A percentile compares a stretch with the other conserved stretches of the same genome.
Evolutionary conservation across 2,329 filamentous ascomycete genomes (phyloP).

Genomic region (Trichophyton mentagrophytes): DNA sequence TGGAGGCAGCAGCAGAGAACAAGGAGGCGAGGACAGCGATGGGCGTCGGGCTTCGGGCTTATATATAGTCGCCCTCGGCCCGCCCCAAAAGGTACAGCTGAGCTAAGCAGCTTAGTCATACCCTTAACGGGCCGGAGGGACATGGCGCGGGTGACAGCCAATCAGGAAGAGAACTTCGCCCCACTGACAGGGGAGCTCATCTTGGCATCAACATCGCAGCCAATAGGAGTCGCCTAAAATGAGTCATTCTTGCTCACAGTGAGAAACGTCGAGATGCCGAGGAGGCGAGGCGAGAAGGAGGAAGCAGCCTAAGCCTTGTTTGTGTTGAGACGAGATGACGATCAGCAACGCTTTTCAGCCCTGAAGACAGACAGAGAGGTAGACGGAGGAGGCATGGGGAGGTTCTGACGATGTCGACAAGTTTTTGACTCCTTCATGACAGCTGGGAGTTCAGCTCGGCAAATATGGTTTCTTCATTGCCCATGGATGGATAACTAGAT

Average conservation of each 20-base stretch:
- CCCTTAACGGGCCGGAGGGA: background rate
- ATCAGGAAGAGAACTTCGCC: background rate
- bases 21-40: background rate
- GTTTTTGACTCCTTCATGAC: background rate
- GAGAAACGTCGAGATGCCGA: background rate
- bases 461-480: background rate
- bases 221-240: background rate
- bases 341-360: too few relatives aligned
- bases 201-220: background rate
- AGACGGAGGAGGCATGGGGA: background rate
- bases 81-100: background rate
- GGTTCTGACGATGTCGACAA: conserved; percentile 4
- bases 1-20: background rate
- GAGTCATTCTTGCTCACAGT: conserved; percentile 4
- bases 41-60: background rate
- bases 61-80: background rate
- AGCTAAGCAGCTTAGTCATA: background rate
- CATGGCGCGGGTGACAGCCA: background rate
- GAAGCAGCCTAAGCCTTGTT: background rate
- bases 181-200: background rate
- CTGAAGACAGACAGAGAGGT: background rate
- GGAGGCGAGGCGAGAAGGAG: background rate
- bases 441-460: conserved; percentile 1
- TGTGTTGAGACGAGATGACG: too few relatives aligned
- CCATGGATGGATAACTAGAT: too few relatives aligned